Evolutionary conservation across 108 stramenopile species (phyloP).

Genomic region (Cyclotella cryptica): DNA sequence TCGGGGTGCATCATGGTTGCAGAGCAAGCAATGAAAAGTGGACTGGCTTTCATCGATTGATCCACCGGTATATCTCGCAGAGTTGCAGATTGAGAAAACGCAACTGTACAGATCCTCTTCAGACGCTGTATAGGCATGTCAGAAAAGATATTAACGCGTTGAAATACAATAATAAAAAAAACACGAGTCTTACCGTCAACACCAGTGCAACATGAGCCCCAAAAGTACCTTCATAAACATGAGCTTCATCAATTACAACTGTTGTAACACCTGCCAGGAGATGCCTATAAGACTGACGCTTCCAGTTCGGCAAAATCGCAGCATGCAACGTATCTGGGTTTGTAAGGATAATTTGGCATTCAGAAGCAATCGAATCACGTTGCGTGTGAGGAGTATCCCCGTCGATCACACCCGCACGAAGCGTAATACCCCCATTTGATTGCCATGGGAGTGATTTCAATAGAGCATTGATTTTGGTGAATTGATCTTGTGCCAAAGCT

Average conservation of each 20-base stretch:
- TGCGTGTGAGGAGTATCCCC: slow-evolving; percentile 82
- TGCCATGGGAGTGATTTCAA: slow-evolving; percentile 40
- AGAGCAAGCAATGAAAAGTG: slow-evolving; percentile 87
- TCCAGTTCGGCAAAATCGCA: slow-evolving; percentile 91
- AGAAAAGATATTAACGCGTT: background rate
- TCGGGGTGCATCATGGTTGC: slow-evolving; percentile 93
- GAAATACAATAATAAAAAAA: background rate
- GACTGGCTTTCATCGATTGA: background rate
- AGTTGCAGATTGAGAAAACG: slow-evolving; percentile 29
- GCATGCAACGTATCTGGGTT: slow-evolving; percentile 98
- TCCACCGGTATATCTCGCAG: slow-evolving; percentile 3
- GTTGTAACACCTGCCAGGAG: slow-evolving; percentile 71
- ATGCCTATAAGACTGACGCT: slow-evolving; percentile 53
- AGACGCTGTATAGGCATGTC: slow-evolving; percentile 54
- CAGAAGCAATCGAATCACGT: slow-evolving; percentile 64
- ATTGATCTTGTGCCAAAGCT: slow-evolving; percentile 97
- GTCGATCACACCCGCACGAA: slow-evolving; percentile 76
- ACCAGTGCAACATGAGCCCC: slow-evolving; percentile 96
- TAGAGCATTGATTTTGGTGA: slow-evolving; percentile 68
- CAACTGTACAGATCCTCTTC: slow-evolving; percentile 67
- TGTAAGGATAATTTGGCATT: slow-evolving; percentile 89
- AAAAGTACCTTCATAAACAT: slow-evolving; percentile 93
- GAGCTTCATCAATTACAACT: slow-evolving; percentile 95
- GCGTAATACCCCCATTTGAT: slow-evolving; percentile 16
- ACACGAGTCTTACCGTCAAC: slow-evolving; percentile 51